Conservation (phyloP, 352 stramenopile genomes). For the Phytophthora sp. region DNA sequence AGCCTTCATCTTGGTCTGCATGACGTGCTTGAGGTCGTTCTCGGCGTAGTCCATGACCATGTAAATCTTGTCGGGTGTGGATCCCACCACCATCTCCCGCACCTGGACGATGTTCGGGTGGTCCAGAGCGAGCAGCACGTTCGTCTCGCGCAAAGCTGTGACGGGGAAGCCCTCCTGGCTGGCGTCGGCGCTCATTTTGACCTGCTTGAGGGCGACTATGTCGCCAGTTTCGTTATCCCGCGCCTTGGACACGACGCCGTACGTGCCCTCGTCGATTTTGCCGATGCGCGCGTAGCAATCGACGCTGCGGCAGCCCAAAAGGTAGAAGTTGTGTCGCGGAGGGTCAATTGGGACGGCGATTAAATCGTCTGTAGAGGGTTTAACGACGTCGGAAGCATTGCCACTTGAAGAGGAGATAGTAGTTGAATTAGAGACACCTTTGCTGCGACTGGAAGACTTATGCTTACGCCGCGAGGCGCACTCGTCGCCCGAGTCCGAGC, state of each 20-base stretch:
- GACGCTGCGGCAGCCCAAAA: constrained; percentile 93
- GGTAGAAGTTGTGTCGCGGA: constrained; percentile 71
- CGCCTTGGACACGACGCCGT: constrained; percentile 96
- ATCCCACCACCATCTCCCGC: constrained; percentile 90
- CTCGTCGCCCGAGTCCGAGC: constrained; percentile 59
- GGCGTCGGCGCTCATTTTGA: constrained; percentile 80
- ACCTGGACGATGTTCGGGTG: constrained; percentile 90
- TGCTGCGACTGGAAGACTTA: background rate
- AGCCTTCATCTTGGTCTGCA: constrained; percentile 85
- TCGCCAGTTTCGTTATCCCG: constrained; percentile 89
- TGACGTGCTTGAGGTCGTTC: constrained; percentile 87
- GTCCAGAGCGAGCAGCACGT: constrained; percentile 79
- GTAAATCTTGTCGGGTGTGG: constrained; percentile 88
- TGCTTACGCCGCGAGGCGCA: constrained; percentile 21
- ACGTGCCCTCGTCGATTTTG: constrained; percentile 96
- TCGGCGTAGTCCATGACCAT: constrained; percentile 93
- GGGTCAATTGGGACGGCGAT: constrained; percentile 11
- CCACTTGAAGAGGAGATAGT: constrained; percentile 5
- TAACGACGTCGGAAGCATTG: background rate
- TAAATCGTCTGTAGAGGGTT: constrained; percentile 5
- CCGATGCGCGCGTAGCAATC: constrained; percentile 95
- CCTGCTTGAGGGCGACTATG: constrained; percentile 94
- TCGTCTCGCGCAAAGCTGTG: constrained; percentile 87
- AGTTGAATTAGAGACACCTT: background rate
- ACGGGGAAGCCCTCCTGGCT: constrained; percentile 87